These are phyloP conservation scores for Diddensiella caesifluorescens DNA, from an alignment of 805 yeast species.

Conservation along the genomic window DNA sequence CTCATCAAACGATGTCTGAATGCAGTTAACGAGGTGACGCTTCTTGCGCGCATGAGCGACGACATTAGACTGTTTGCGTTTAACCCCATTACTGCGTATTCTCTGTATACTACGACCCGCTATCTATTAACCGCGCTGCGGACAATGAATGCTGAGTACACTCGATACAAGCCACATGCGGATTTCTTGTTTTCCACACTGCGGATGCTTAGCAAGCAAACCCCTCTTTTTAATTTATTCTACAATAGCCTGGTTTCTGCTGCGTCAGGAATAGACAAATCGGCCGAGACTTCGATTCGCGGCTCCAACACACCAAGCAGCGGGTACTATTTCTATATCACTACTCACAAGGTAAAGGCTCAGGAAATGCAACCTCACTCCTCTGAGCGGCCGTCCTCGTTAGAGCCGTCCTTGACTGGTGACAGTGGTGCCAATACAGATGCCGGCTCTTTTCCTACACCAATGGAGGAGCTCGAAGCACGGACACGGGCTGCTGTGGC, in stretches of 20 bases:
- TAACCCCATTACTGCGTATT: constrained; percentile 17
- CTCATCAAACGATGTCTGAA: constrained; percentile 20
- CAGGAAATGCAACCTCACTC: too few species aligned
- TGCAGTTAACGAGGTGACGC: constrained; percentile 22
- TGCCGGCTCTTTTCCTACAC: too few species aligned
- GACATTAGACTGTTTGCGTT: constrained; percentile 15
- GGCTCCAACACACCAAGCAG: too few species aligned
- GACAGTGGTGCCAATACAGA: too few species aligned
- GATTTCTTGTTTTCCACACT: constrained; percentile 12
- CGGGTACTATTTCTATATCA: too few species aligned
- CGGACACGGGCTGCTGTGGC: too few species aligned
- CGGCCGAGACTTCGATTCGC: too few species aligned
- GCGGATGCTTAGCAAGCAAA: constrained; percentile 5
- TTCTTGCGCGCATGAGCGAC: constrained; percentile 21
- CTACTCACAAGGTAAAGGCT: too few species aligned
- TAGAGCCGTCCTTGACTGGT: too few species aligned
- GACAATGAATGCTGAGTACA: constrained; percentile 10
- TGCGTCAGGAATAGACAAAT: too few species aligned
- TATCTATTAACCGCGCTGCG: constrained; percentile 13
- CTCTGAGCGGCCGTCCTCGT: too few species aligned
- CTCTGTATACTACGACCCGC: constrained; percentile 15
- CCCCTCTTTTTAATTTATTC: constrained; percentile 13
- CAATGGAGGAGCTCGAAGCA: too few species aligned
- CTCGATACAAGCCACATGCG: constrained; percentile 9
- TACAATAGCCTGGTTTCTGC: constrained; percentile 3